Evolutionary conservation across 202 grass and related monocot species (phyloP), one percentile per base, ranked within the genome.

Genomic region (Schoenoplectus tabernaemontani): DNA sequence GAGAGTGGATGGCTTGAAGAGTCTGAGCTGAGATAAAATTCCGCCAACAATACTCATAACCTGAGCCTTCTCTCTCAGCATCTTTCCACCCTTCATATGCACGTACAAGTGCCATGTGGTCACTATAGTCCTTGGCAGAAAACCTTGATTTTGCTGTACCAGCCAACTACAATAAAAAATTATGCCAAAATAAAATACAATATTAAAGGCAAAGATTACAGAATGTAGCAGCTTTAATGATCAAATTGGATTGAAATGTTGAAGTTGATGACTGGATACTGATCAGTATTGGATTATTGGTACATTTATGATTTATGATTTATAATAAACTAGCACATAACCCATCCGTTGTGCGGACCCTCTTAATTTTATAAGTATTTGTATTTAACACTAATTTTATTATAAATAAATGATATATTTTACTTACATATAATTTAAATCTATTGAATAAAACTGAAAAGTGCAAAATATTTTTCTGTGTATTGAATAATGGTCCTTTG

Each of bases 11-110:
- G n/a, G 95, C 91, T 82, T 98, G 95, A 57, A 98, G 88, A 80
- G 95, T 98, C 82, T 94, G 95, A 78, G 88, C 83, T 69, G 95
- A 98, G 78, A 95, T 88, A 41, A 92, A 95, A 81, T 95, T 98
- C 81, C 89, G 91, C 91, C 95, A 98, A 36, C 95, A 98, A 53
- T 98, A 98, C 79, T 98, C 95, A 81, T 98, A 98, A 87, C 84
- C 74, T 64, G 91, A 92, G 20, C 95, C 89, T 87, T 95, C 95
- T 82, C 89, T 92, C 75, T 98, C 91, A 67, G 91, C 87, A 89
- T 94, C 91, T 83, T 98, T 98, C 87, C 91, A 98, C 89, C 95
- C 91, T 88, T 98, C 91, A 39, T 89, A 98, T 86, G 95, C 95
- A 65, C 95, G 81, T 13, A 98, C 89, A 53, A 98, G 88, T 54